Evolutionary conservation across 2,329 filamentous ascomycete species (phyloP), one percentile per base, ranked within the genome.

Genomic region (Huntiella bhutanensis): DNA sequence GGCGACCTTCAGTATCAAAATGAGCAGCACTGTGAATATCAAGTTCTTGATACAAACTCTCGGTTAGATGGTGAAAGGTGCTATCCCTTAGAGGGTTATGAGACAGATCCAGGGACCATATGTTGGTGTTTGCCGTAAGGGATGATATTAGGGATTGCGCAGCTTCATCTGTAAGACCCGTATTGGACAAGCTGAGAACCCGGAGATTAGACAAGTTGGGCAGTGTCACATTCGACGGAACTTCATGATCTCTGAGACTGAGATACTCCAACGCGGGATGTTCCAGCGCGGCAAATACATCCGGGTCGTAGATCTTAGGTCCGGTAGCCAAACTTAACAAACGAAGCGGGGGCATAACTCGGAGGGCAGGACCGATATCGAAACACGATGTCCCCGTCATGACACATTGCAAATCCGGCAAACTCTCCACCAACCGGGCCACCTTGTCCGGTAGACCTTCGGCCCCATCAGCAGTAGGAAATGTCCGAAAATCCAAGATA

Each of bases 31-130:
- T 43, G 16, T 36, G 49, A 22, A 48, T 44, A 36, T 47, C 35
- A 42, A 45, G 37, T 39, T 47, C 38, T 22, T 33, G 17, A 16
- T 42, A 42, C 7, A 46, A 32, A 33, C 32, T 44, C 33, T 39
- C 46, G 6, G 33, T 33, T 7, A 51, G 17, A 7, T 38, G 33
- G 5, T 32, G 35, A 28, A 51, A 33, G 3, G 59, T 52, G 2
- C 34, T 52, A 52, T 77, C 72, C 0, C 64, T 67, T 7, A 78
- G 54, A 8, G 60, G 62, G 52, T 78, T 79, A 4, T 63, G 45
- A 34, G 63, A 60, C 1, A 77, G 43, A 51, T 78, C 72, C 4
- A 77, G 54, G 52, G 73, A 74, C 73, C 73, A 77, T 8, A 77
- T 55, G 22, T 61, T 65, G 8, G 4, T 55, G 51, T 49, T 54